These are phyloP conservation scores for Aspergillus conjunctus DNA, from an alignment of 495 filamentous ascomycete genomes.

Conservation along the genomic window DNA sequence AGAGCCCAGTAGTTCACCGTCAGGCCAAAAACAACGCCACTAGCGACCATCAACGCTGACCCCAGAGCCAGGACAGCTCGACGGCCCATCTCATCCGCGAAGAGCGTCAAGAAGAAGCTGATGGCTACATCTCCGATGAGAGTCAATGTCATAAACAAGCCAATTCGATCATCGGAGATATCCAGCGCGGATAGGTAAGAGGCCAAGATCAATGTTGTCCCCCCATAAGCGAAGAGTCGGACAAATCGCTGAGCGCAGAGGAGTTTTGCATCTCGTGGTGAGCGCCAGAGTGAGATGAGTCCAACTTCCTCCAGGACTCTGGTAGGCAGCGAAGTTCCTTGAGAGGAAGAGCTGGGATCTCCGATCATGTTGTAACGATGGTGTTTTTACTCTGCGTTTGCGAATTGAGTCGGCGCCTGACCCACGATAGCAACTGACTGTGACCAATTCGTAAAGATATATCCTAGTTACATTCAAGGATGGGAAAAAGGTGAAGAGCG, in stretches of 20 bases:
- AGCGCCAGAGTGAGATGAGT: conserved; percentile 43
- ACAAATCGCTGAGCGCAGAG: conserved; percentile 75
- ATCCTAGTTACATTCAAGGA: not conserved
- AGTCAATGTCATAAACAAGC: conserved; percentile 87
- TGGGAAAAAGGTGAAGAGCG: not conserved
- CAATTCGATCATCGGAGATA: conserved; percentile 71
- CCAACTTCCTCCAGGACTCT: conserved; percentile 40
- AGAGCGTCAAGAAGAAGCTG: conserved; percentile 72
- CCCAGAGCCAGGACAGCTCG: conserved; percentile 69
- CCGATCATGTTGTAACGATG: not conserved
- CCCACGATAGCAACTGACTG: not conserved
- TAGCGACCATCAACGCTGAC: conserved; percentile 65
- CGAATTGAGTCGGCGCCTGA: not conserved
- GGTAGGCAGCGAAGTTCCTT: not conserved
- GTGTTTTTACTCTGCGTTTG: not conserved
- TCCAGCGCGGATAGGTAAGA: conserved; percentile 66
- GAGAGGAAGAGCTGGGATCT: not conserved
- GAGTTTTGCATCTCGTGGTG: conserved; percentile 66
- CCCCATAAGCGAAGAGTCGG: conserved; percentile 79
- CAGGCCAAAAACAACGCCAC: conserved; percentile 69
- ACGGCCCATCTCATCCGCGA: conserved; percentile 74
- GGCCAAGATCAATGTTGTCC: conserved; percentile 72
- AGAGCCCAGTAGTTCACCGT: conserved; percentile 74
- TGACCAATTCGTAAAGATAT: not conserved
- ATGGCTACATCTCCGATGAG: conserved; percentile 78